Base-by-base conservation (phyloP, 1,284 basidiomycete genomes). In the Pseudozyma hubeiensis region DNA sequence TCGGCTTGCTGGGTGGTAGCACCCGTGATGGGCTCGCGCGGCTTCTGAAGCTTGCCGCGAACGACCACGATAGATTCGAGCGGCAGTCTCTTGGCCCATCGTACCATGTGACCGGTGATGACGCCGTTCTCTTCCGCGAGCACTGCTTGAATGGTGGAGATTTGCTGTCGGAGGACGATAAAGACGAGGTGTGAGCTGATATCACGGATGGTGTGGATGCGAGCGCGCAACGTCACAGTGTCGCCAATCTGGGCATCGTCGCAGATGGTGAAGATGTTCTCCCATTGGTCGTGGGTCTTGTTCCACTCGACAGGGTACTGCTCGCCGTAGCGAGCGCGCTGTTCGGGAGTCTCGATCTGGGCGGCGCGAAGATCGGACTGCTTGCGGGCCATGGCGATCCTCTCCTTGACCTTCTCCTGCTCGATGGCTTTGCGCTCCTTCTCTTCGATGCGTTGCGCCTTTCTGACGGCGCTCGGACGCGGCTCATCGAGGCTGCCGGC, bases 31-130 rank as follows among this genome's bases (percentile, higher is more conserved):
- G 64, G 64, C 44, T 79, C 77, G 13, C 63, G 65, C n/a, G 80
- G 77, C 51, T 63, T 61, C 39, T 79, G 76, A 47, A 83, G 56
- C 41, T 49, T 56, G 19, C 80, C 80, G 7, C 70, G 73, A 17
- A 81, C 72, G n/a, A 78, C 44, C 6, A 83, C 76, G 45, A 81
- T 68, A 7, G 78, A 73, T 57, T 81, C 80, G 58, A 69, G 63
- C 1, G 75, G 81, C 34, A 83, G 56, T 1, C 70, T 66, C 60
- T 76, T 74, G 30, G 76, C 77, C 80, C 81, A 83, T 51, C 76
- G 63, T 29, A 81, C 67, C 79, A 82, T 81, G 57, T 81, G 76
- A 30, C 76, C 51, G 3, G 81, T 80, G 53, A 77, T 62, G 30
- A 55, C 35, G 31, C 39, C 64, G 52, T 40, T 46, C 40, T 73